Percentiles rank a stretch among this genome's conserved stretches.
Evolutionary conservation across 1,139 yeast genomes (phyloP).

Genomic region (Candida frijolesensis): DNA sequence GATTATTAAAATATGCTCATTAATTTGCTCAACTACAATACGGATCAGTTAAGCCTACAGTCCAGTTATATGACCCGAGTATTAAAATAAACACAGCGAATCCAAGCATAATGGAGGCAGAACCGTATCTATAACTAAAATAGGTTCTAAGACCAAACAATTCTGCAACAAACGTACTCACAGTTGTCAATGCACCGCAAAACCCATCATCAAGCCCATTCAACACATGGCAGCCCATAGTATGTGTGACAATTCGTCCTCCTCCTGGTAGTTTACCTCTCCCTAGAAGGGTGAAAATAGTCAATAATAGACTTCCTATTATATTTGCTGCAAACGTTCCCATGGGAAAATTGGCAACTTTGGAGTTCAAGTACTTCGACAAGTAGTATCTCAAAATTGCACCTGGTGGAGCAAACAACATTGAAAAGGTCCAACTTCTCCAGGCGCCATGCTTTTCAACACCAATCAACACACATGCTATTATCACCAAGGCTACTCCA

Average conservation of each 20-base stretch:
- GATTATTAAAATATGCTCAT: not conserved
- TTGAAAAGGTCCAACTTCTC: constrained; percentile 66
- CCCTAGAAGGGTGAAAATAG: constrained; percentile 52
- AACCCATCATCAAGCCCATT: constrained; percentile 68
- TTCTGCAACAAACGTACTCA: constrained; percentile 77
- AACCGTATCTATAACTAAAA: constrained; percentile 43
- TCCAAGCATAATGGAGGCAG: constrained; percentile 36
- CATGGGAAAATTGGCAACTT: constrained; percentile 49
- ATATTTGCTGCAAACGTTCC: constrained; percentile 80
- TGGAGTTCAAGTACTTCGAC: constrained; percentile 51
- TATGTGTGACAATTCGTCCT: constrained; percentile 30
- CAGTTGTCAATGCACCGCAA: constrained; percentile 77
- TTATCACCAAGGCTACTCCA: constrained; percentile 40
- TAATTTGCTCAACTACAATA: constrained; percentile 3
- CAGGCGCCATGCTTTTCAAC: constrained; percentile 42
- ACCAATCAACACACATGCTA: constrained; percentile 45
- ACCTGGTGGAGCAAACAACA: constrained; percentile 66
- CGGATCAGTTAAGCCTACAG: constrained; percentile 27
- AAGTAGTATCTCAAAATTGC: constrained; percentile 60
- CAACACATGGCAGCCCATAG: constrained; percentile 52
- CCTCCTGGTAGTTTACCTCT: constrained; percentile 39
- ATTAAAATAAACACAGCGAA: constrained; percentile 46
- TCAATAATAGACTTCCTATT: constrained; percentile 58
- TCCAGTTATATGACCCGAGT: constrained; percentile 59
- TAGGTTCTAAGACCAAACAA: constrained; percentile 40